Evolutionary conservation across 164 flowering plant species (phyloP).

Genomic region (Aristolochia fimbriata): DNA sequence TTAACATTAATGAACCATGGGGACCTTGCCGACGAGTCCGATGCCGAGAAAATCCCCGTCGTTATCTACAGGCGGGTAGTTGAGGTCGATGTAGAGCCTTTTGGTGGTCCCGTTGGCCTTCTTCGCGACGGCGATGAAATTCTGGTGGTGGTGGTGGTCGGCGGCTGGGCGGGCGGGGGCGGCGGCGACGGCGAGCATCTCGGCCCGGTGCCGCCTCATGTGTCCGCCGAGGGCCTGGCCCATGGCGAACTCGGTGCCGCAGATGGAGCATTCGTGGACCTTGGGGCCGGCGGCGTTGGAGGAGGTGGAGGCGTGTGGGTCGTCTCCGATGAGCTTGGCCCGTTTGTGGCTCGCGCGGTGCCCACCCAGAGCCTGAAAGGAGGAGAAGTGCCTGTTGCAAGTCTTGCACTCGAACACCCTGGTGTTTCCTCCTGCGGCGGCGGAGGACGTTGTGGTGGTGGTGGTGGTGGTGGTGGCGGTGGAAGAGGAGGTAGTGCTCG

Average conservation of each 20-base stretch:
- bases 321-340: slow-evolving; percentile 28
- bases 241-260: slow-evolving; percentile 55
- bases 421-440: too few relatives aligned
- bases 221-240: slow-evolving; percentile 82
- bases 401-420: slow-evolving; percentile 85
- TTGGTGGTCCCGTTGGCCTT: too few relatives aligned
- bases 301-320: not conserved
- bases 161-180: slow-evolving; percentile 13
- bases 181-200: slow-evolving; percentile 1
- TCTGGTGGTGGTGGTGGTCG: slow-evolving; percentile 7
- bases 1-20: slow-evolving; percentile 3
- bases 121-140: too few relatives aligned
- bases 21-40: not conserved
- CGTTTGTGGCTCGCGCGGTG: slow-evolving; percentile 90
- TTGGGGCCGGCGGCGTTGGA: slow-evolving; percentile 26
- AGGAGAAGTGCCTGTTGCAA: slow-evolving; percentile 59
- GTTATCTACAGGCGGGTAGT: slow-evolving; percentile 54
- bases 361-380: slow-evolving; percentile 88
- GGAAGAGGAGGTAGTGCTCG: not conserved
- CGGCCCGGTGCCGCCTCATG: slow-evolving; percentile 53
- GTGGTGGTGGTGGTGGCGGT: not conserved
- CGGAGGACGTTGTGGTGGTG: too few relatives aligned
- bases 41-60: not conserved
- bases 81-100: slow-evolving; percentile 46
- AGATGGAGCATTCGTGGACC: slow-evolving; percentile 63